phyloP scores from a whole-genome alignment of 2,329 filamentous ascomycete species.

The Gyromitra esculenta region DNA sequence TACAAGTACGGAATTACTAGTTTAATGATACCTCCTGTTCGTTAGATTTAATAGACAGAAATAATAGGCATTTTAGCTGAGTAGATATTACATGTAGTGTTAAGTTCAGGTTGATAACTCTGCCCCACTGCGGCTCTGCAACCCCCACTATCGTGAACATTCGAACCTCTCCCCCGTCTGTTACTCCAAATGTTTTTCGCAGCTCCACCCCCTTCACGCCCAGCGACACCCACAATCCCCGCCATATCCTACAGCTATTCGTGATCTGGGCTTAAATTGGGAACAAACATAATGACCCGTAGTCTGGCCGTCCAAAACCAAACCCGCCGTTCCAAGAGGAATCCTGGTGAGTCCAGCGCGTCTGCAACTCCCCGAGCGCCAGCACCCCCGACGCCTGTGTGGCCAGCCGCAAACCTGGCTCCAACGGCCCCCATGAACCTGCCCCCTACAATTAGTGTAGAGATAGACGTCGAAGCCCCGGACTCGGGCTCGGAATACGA shows the following conservation, averaged over 20 bases:
- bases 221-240: not conserved
- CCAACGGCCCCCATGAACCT: not conserved
- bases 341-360: not conserved
- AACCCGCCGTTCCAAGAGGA: constrained; percentile 3
- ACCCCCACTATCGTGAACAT: not conserved
- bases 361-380: not conserved
- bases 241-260: not conserved
- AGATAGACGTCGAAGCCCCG: constrained; percentile 20
- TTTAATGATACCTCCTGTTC: no score
- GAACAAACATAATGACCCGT: constrained; percentile 24
- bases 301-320: constrained; percentile 35
- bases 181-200: not conserved
- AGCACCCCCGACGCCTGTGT: not conserved
- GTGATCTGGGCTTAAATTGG: not conserved
- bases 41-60: no score
- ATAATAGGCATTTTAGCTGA: no score
- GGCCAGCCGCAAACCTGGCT: not conserved
- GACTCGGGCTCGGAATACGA: constrained; percentile 48
- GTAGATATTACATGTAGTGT: no score
- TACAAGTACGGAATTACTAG: no score
- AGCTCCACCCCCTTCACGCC: not conserved
- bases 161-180: not conserved
- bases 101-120: not conserved
- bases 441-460: constrained; percentile 11
- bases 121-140: not conserved